phyloP scores from a whole-genome alignment of 768 basidiomycete species.

The Panaeolus cyanescens region DNA sequence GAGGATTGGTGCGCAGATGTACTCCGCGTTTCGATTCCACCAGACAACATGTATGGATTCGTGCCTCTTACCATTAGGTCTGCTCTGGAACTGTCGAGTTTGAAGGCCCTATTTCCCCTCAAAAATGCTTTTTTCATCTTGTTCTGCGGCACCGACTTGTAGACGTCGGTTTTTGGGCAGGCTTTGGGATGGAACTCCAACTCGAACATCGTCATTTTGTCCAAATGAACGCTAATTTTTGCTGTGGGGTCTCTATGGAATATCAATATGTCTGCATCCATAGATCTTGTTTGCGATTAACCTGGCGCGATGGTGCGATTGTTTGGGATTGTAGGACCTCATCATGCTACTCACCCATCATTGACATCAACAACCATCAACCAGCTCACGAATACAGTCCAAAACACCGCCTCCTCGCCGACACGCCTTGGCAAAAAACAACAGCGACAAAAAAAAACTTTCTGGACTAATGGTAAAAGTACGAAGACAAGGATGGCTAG shows the following conservation, averaged over 20 bases:
- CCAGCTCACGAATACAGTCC: not conserved
- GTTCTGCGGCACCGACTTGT: not conserved
- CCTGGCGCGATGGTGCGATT: not conserved
- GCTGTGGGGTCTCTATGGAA: not conserved
- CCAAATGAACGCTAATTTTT: not conserved
- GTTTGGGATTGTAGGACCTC: not conserved
- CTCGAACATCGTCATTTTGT: not conserved
- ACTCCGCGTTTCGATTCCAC: not conserved
- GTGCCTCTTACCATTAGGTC: not conserved
- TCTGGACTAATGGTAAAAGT: not conserved
- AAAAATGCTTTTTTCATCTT: not conserved
- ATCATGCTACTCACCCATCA: not conserved
- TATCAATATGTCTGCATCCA: not conserved
- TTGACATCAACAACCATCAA: not conserved
- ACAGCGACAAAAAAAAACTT: not conserved
- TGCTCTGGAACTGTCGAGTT: not conserved
- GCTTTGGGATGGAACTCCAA: not conserved
- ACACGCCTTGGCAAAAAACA: not conserved
- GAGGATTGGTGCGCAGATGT: not conserved
- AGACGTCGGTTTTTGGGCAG: constrained; percentile 1
- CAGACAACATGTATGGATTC: constrained; percentile 2
- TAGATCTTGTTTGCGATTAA: not conserved
- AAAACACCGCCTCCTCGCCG: not conserved
- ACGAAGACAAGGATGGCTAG: not conserved
- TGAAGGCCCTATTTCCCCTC: not conserved